These are phyloP conservation scores for Colletotrichum neosansevieriae DNA, from an alignment of 2,329 filamentous ascomycete species.

Conservation along the genomic window DNA sequence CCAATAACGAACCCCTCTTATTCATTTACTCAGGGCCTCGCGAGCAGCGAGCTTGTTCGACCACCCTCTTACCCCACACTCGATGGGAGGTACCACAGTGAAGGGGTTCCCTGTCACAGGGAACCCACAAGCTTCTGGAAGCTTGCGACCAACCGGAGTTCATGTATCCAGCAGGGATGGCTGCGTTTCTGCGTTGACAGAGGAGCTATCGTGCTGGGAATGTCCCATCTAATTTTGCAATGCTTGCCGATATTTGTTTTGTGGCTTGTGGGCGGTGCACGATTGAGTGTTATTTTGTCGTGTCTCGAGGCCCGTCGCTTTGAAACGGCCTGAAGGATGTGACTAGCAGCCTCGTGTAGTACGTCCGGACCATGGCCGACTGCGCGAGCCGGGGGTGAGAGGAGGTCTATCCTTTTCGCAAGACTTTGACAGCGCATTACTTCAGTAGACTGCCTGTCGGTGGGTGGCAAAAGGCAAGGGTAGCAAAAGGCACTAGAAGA, in stretches of 20 bases:
- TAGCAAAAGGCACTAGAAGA: no score
- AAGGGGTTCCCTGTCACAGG: background rate
- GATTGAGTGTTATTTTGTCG: background rate
- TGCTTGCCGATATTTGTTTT: constrained; percentile 26
- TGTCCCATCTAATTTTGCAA: constrained; percentile 9
- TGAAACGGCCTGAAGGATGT: constrained; percentile 24
- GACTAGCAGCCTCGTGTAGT: constrained; percentile 12
- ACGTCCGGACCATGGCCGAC: constrained; percentile 4
- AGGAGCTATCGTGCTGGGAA: constrained; percentile 23
- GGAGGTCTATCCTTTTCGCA: background rate
- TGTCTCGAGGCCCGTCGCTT: constrained; percentile 5
- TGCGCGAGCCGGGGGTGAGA: background rate
- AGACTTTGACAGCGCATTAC: background rate
- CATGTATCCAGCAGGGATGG: constrained; percentile 12
- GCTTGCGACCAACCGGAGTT: constrained; percentile 29
- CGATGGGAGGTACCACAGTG: constrained; percentile 1
- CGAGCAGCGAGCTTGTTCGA: constrained; percentile 16
- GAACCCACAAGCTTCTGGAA: constrained; percentile 38
- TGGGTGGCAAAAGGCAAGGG: no score
- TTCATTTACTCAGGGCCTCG: constrained; percentile 22
- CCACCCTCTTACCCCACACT: constrained; percentile 32
- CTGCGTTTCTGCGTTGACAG: constrained; percentile 9
- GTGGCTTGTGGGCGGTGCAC: constrained; percentile 10
- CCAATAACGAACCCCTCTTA: constrained; percentile 18
- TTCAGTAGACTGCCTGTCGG: no score